Evolutionary conservation across 345 rosid genomes (phyloP).

Genomic region (Bruguiera gymnorhiza): DNA sequence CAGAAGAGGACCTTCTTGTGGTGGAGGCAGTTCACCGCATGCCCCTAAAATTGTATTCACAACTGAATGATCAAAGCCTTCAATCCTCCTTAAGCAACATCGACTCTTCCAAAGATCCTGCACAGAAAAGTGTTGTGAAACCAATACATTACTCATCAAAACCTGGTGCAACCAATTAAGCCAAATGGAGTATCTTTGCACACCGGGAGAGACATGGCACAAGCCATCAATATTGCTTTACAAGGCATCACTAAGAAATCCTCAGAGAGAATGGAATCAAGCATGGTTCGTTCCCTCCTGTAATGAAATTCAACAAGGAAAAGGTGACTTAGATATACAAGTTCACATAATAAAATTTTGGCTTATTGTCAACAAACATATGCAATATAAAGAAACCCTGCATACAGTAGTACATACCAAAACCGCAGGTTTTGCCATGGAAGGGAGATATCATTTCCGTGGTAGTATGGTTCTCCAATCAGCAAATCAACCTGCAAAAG

Average conservation of each 20-base stretch:
- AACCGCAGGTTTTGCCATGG: slow-evolving; percentile 95
- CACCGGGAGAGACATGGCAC: slow-evolving; percentile 88
- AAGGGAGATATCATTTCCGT: slow-evolving; percentile 70
- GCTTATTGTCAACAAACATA: not conserved
- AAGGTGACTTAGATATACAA: not conserved
- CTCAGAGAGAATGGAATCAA: slow-evolving; percentile 60
- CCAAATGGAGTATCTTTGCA: slow-evolving; percentile 13
- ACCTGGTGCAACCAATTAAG: not conserved
- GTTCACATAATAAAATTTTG: not conserved
- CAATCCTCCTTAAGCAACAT: slow-evolving; percentile 55
- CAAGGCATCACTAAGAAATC: slow-evolving; percentile 65
- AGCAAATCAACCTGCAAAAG: slow-evolving; percentile 66
- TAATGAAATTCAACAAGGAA: slow-evolving; percentile 4
- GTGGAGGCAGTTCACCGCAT: slow-evolving; percentile 60
- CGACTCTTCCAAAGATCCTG: slow-evolving; percentile 91
- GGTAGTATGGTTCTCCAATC: slow-evolving; percentile 83
- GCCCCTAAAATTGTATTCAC: slow-evolving; percentile 79
- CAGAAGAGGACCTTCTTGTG: slow-evolving; percentile 64
- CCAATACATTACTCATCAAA: not conserved
- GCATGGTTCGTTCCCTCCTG: slow-evolving; percentile 79
- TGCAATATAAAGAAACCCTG: not conserved
- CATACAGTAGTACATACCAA: slow-evolving; percentile 47
- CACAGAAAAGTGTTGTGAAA: not conserved
- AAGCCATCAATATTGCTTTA: slow-evolving; percentile 72
- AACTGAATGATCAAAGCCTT: slow-evolving; percentile 84